A percentile compares a stretch with the other conserved stretches of the same genome.
Evolutionary conservation across 2,329 filamentous ascomycete species (phyloP).

Genomic region (Colletotrichum salicis): DNA sequence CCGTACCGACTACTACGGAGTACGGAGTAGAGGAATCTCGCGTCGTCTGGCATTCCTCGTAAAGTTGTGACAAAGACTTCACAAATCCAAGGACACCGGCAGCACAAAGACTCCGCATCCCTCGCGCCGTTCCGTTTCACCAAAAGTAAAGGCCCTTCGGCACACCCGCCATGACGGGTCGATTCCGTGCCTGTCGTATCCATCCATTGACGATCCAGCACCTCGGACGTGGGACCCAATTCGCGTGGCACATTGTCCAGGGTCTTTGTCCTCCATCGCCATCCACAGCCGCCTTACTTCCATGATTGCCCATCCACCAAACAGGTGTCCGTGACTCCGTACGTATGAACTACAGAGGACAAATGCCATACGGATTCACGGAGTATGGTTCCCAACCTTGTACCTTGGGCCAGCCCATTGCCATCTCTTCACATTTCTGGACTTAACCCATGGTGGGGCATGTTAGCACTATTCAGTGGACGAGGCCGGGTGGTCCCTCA

Average conservation of each 20-base stretch:
- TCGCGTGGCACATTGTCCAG: conserved; percentile 22
- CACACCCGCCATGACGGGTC: conserved; percentile 13
- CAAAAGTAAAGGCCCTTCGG: conserved; percentile 12
- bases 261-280: conserved; percentile 10
- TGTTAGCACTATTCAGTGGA: background rate
- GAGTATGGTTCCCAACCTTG: no score
- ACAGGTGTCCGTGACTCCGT: background rate
- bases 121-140: conserved; percentile 31
- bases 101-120: conserved; percentile 32
- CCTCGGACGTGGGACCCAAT: conserved; percentile 24
- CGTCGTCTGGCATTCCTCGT: background rate
- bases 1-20: no score
- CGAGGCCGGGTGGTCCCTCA: background rate
- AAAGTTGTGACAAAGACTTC: conserved; percentile 1
- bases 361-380: background rate
- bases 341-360: background rate
- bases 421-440: background rate
- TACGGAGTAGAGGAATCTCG: background rate
- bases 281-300: background rate
- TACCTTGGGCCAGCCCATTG: background rate
- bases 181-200: conserved; percentile 8
- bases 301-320: background rate
- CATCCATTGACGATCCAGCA: conserved; percentile 28
- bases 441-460: background rate
- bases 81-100: conserved; percentile 18